These are phyloP conservation scores for Magnolia officinalis DNA, from an alignment of 164 flowering plant genomes.

Conservation along the genomic window DNA sequence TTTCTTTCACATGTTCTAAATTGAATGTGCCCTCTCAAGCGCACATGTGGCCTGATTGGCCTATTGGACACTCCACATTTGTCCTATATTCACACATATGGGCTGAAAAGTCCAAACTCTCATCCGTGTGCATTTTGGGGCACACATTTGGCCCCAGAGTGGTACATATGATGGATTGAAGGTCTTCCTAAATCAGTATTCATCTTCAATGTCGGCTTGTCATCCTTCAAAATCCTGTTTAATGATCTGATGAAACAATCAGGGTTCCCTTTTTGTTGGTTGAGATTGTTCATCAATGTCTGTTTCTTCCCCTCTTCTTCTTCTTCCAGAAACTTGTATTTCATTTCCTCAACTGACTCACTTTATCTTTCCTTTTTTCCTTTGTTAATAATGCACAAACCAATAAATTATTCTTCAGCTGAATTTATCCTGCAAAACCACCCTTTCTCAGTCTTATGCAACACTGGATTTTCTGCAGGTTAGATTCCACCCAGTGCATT, in stretches of 20 bases:
- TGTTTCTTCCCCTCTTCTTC: background rate
- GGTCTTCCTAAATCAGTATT: too few relatives aligned
- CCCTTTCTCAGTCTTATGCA: conserved; percentile 1
- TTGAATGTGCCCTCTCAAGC: too few relatives aligned
- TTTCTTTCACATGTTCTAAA: too few relatives aligned
- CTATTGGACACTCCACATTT: too few relatives aligned
- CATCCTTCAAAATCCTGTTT: too few relatives aligned
- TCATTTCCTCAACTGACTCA: background rate
- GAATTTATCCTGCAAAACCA: background rate
- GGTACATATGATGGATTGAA: too few relatives aligned
- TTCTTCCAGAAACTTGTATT: background rate
- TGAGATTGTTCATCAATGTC: background rate
- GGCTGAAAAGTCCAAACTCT: too few relatives aligned
- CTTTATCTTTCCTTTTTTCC: background rate
- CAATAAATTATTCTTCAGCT: background rate
- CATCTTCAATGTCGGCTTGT: too few relatives aligned
- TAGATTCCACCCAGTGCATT: conserved; percentile 80
- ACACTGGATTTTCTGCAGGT: conserved; percentile 49
- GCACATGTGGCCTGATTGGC: too few relatives aligned
- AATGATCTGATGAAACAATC: background rate
- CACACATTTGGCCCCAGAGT: too few relatives aligned
- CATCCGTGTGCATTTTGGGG: too few relatives aligned
- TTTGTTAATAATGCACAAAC: background rate
- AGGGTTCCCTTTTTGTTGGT: background rate
- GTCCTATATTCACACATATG: too few relatives aligned